Base-by-base conservation (phyloP, 768 basidiomycete species). In the Suillus plorans region DNA sequence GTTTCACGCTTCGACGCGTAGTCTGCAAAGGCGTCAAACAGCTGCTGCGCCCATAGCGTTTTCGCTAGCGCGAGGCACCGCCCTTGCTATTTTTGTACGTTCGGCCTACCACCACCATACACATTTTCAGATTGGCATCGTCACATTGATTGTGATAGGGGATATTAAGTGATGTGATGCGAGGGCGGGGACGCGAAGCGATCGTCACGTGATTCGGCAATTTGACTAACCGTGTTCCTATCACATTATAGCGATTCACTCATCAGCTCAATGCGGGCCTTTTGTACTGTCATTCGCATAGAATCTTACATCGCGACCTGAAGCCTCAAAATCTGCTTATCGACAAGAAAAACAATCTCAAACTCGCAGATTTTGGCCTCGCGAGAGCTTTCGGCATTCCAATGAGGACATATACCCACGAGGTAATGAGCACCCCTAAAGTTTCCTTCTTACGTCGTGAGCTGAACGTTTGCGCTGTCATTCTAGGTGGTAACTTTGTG, bases 311-410 rank as follows among this genome's bases (percentile, higher is more conserved):
- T 73, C 89, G 97, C 58, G 97, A 99, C 77, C 84, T 99, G 69
- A 99, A 97, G 77, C 95, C 95, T 1, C 96, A 98, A 79, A 98
- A 99, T 77, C 80, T 98, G 63, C 84, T 99, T 65, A 97, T 99
- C 74, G 90, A 95, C 80, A 89, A 87, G 68, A 80, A 87, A 61
- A 89, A 93, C 68, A 97, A 97, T 74, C 85, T 99, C 62, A 99
- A 99, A 79, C 86, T 99, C 31, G 96, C 94, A 16, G 97, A 98
- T 79, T 98, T 99, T 72, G 97, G 97, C 49, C 84, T 99, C 52
- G 96, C 97, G 2, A 84, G 97, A 66, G 97, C 97, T 13, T 99
- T 99, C 75, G 97, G 97, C 64, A 98, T 99, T 70, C 97, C 97
- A 49, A 89, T 99, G 83, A 84, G 97, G 70, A 97, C 97, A n/a